Conservation (phyloP, 2,329 filamentous ascomycete genomes). For the Fusarium floridanum region DNA sequence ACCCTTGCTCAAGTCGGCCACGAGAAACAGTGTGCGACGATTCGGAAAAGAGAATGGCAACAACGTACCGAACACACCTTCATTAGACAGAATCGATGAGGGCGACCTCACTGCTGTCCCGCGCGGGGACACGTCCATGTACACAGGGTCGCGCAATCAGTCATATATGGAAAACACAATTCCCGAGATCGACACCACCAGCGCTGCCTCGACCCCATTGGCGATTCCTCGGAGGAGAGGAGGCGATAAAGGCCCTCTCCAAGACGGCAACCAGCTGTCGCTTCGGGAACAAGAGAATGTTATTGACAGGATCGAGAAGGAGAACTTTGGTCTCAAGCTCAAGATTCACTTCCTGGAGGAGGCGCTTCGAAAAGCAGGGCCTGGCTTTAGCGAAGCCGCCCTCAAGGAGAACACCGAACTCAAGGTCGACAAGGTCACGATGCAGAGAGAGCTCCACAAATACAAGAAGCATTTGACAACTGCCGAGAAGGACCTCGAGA, state of each 20-base stretch:
- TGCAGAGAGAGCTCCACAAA: conserved; percentile 87
- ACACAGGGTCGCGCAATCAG: conserved; percentile 74
- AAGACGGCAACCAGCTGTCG: conserved; percentile 91
- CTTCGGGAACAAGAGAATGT: conserved; percentile 95
- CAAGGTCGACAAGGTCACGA: conserved; percentile 90
- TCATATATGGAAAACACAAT: conserved; percentile 77
- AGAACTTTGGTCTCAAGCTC: conserved; percentile 96
- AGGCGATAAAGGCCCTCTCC: conserved; percentile 75
- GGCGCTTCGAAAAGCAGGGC: conserved; percentile 86
- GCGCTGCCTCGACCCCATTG: conserved; percentile 85
- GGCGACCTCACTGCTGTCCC: conserved; percentile 83
- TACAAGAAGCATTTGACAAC: conserved; percentile 87
- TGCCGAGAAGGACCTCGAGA: conserved; percentile 88
- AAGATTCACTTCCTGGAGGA: conserved; percentile 98
- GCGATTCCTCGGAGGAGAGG: conserved; percentile 74
- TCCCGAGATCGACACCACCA: conserved; percentile 82
- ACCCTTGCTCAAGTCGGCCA: conserved; percentile 87
- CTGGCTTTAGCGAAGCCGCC: conserved; percentile 88
- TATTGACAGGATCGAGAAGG: conserved; percentile 96
- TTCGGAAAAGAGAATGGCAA: conserved; percentile 73
- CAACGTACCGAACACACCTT: conserved; percentile 75
- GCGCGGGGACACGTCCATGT: conserved; percentile 78
- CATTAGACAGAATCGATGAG: conserved; percentile 74
- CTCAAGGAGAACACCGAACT: conserved; percentile 96
- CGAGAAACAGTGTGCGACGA: conserved; percentile 76